Evolutionary conservation across 2,329 filamentous ascomycete species (phyloP).

Genomic region (Neonectria ditissima): DNA sequence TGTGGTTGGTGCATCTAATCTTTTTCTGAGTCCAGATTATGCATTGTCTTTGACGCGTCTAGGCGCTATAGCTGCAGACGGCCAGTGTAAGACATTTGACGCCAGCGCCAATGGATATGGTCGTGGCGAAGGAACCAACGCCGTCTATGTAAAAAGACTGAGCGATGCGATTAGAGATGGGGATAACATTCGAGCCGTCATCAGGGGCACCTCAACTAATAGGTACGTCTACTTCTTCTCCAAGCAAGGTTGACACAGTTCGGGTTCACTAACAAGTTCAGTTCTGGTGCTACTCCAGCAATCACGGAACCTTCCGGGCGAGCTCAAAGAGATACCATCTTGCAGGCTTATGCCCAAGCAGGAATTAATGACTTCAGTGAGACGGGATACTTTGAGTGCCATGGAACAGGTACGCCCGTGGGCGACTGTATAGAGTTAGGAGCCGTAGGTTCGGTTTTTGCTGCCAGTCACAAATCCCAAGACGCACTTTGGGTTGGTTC

Average conservation of each 20-base stretch:
- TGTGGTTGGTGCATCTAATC: constrained; percentile 49
- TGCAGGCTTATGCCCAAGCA: constrained; percentile 42
- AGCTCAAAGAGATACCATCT: constrained; percentile 54
- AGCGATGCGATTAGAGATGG: constrained; percentile 63
- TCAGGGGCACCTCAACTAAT: constrained; percentile 61
- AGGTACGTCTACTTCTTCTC: constrained; percentile 42
- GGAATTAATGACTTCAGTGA: constrained; percentile 34
- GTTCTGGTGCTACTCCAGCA: constrained; percentile 60
- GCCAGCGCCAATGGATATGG: constrained; percentile 63
- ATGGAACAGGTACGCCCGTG: constrained; percentile 47
- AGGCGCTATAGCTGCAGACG: constrained; percentile 47
- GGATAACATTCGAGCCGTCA: constrained; percentile 63
- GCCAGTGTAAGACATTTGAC: constrained; percentile 61
- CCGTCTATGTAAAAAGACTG: constrained; percentile 66
- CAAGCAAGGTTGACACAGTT: constrained; percentile 46
- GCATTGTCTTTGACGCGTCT: constrained; percentile 40
- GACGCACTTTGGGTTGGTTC: constrained; percentile 57
- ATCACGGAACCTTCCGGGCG: constrained; percentile 63
- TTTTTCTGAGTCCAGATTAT: constrained; percentile 44
- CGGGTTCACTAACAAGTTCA: constrained; percentile 25
- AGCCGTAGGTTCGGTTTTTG: constrained; percentile 51
- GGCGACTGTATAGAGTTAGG: constrained; percentile 47
- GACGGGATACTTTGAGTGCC: constrained; percentile 34
- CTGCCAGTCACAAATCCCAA: constrained; percentile 32
- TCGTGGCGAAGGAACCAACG: constrained; percentile 67